A percentile compares a stretch with the other conserved stretches of the same genome.
phyloP scores from a whole-genome alignment of 352 stramenopile genomes.

The Globisporangium rhizosaccharum region DNA sequence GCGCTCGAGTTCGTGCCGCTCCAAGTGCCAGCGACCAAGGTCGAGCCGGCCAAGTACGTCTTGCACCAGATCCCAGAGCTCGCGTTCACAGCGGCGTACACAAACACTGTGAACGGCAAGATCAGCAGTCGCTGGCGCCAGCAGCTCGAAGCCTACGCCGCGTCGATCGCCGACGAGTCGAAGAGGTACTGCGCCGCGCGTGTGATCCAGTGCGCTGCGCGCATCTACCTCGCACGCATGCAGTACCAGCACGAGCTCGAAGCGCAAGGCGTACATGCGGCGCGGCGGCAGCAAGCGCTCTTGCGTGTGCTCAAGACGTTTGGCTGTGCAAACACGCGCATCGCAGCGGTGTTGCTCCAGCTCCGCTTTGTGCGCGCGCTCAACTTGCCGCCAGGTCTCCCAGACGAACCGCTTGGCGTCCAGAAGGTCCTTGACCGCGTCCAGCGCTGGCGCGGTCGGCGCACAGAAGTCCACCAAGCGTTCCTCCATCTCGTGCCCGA shows the following conservation, averaged over 20 bases:
- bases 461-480: constrained; percentile 47
- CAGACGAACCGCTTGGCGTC: constrained; percentile 54
- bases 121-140: constrained; percentile 47
- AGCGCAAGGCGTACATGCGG: constrained; percentile 56
- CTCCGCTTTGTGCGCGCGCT: constrained; percentile 57
- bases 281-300: constrained; percentile 49
- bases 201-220: constrained; percentile 66
- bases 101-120: constrained; percentile 26
- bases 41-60: constrained; percentile 47
- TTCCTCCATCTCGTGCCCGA: constrained; percentile 41
- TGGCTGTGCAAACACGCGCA: constrained; percentile 55
- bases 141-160: constrained; percentile 55
- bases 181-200: constrained; percentile 62
- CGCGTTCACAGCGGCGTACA: constrained; percentile 48
- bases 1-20: constrained; percentile 79
- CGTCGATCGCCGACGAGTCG: constrained; percentile 54
- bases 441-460: constrained; percentile 39
- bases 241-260: constrained; percentile 62
- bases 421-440: constrained; percentile 53
- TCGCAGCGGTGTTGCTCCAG: constrained; percentile 62
- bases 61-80: constrained; percentile 58
- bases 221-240: constrained; percentile 62
- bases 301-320: constrained; percentile 46
- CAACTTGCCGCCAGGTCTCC: constrained; percentile 40
- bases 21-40: constrained; percentile 44